Conservation (phyloP, 768 basidiomycete genomes). For the Suillus bovinus region DNA sequence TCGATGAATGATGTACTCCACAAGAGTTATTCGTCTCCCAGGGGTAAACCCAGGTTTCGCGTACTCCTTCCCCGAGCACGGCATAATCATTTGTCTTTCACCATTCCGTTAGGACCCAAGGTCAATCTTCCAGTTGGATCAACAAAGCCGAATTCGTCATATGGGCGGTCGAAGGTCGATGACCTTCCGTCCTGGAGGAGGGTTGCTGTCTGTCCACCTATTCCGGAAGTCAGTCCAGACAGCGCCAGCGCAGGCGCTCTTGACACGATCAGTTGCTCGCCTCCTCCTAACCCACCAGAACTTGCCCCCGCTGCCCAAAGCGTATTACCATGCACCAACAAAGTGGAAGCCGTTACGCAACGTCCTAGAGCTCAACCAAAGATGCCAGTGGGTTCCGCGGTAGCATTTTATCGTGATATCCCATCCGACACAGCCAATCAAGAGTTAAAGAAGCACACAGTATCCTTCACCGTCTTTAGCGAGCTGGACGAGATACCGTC, state of each 20-base stretch:
- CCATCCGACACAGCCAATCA: constrained; percentile 50
- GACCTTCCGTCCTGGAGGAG: constrained; percentile 43
- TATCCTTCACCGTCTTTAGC: constrained; percentile 79
- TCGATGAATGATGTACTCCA: constrained; percentile 69
- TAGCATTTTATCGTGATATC: constrained; percentile 73
- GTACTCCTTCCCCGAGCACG: constrained; percentile 37
- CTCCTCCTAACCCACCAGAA: constrained; percentile 50
- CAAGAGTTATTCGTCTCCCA: constrained; percentile 38
- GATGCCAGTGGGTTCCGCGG: constrained; percentile 69
- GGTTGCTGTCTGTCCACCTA: constrained; percentile 13
- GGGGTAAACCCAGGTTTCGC: constrained; percentile 34
- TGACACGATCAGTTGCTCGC: constrained; percentile 65
- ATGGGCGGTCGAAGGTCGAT: constrained; percentile 36
- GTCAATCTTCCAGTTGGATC: constrained; percentile 40
- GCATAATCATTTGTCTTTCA: constrained; percentile 8
- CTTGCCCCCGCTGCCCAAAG: constrained; percentile 37
- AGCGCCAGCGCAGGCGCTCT: constrained; percentile 29
- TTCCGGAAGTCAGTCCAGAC: constrained; percentile 21
- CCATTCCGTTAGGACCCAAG: constrained; percentile 26
- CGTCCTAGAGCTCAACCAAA: constrained; percentile 62
- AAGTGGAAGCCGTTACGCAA: constrained; percentile 27
- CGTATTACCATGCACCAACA: constrained; percentile 17
- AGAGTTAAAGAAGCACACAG: constrained; percentile 47
- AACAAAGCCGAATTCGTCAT: constrained; percentile 16
- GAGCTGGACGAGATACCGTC: constrained; percentile 53